phyloP scores from a whole-genome alignment of 2,329 filamentous ascomycete species.

The Pseudogymnoascus sp. region DNA sequence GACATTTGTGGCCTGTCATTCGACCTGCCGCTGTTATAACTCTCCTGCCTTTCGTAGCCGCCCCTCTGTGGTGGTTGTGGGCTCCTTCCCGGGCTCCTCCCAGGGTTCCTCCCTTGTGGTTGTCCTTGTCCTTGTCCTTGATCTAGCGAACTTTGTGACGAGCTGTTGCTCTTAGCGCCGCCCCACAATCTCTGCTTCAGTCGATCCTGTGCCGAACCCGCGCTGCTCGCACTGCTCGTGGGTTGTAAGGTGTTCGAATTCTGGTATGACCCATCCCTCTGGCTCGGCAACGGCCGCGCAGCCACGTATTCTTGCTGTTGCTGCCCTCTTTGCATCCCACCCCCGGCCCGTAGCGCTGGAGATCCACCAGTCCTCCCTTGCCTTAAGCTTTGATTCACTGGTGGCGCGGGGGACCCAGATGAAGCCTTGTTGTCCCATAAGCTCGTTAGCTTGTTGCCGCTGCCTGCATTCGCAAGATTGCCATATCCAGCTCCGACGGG shows the following conservation, averaged over 20 bases:
- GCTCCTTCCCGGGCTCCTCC: not conserved
- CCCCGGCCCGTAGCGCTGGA: slow-evolving; percentile 23
- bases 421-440: slow-evolving; percentile 46
- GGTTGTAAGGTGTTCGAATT: slow-evolving; percentile 28
- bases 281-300: slow-evolving; percentile 61
- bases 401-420: slow-evolving; percentile 13
- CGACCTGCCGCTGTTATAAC: not conserved
- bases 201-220: slow-evolving; percentile 67
- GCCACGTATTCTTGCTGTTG: slow-evolving; percentile 24
- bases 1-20: not conserved
- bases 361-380: slow-evolving; percentile 31
- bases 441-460: slow-evolving; percentile 42
- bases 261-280: slow-evolving; percentile 70
- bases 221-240: slow-evolving; percentile 28
- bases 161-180: slow-evolving; percentile 4
- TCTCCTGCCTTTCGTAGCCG: not conserved
- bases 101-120: not conserved
- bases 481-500: slow-evolving; percentile 49
- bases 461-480: slow-evolving; percentile 32
- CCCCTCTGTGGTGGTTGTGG: not conserved
- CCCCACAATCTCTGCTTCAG: slow-evolving; percentile 74
- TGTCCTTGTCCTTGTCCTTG: not conserved
- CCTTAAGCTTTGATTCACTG: slow-evolving; percentile 39
- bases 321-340: slow-evolving; percentile 21
- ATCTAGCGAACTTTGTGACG: not conserved